These are phyloP conservation scores for Nepenthes mirabilis DNA, from an alignment of 148 eudicot species.

Conservation along the genomic window DNA sequence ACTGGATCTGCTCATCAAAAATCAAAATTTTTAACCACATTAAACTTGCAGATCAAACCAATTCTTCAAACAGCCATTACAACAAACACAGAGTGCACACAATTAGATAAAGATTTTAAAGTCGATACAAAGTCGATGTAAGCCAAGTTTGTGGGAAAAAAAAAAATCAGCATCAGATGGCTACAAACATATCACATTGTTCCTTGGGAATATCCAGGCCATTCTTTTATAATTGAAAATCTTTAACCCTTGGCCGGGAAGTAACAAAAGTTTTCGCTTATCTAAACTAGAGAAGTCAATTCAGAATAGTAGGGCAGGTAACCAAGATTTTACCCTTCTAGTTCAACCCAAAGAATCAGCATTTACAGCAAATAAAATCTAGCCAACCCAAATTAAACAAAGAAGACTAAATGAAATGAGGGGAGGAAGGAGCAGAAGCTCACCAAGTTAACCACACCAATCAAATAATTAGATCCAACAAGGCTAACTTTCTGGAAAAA, in stretches of 20 bases:
- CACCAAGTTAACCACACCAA: not conserved
- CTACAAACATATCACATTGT: no score
- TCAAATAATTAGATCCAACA: conserved; percentile 5
- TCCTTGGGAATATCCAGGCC: no score
- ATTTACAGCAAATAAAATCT: not conserved
- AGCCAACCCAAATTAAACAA: not conserved
- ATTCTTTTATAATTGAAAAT: no score
- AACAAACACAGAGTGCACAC: conserved; percentile 2
- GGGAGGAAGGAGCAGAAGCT: not conserved
- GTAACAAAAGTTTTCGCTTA: no score
- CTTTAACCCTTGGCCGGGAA: no score
- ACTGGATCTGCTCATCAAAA: conserved; percentile 46
- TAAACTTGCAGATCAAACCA: conserved; percentile 8
- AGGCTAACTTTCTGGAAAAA: not conserved
- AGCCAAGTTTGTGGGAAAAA: not conserved
- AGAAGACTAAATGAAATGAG: not conserved
- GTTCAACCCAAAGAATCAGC: not conserved
- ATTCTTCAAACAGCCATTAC: not conserved
- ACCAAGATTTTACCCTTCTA: not conserved
- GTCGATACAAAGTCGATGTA: not conserved
- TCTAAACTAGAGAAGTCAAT: no score
- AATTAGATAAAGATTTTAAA: not conserved
- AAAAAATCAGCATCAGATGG: no score
- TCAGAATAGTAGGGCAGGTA: no score
- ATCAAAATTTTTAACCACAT: conserved; percentile 1